A percentile compares a stretch with the other conserved stretches of the same genome.
Conservation (phyloP, 192 early-diverging fungal genomes). For the Coemansia sp. region DNA sequence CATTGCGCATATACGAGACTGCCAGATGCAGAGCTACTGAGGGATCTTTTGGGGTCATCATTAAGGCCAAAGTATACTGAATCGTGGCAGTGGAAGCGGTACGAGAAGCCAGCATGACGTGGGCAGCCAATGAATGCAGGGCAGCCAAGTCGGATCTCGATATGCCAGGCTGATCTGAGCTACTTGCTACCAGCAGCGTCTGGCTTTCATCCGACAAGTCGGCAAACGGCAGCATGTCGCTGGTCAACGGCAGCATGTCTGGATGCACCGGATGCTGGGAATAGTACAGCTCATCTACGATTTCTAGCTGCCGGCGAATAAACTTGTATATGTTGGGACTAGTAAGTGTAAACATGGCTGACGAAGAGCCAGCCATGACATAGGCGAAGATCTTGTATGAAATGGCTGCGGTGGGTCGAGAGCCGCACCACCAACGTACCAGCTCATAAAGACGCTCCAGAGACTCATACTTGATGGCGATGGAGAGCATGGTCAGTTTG, state of each 20-base stretch:
- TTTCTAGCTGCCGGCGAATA: conserved; percentile 33
- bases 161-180: background rate
- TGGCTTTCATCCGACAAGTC: background rate
- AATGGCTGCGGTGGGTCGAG: conserved; percentile 16
- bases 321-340: conserved; percentile 47
- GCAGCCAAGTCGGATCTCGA: conserved; percentile 27
- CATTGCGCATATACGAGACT: conserved; percentile 27
- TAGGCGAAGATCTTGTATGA: conserved; percentile 37
- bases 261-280: background rate
- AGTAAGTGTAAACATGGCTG: conserved; percentile 21
- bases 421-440: conserved; percentile 46
- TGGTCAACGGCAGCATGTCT: background rate
- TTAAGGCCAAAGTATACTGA: conserved; percentile 42
- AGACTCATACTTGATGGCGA: conserved; percentile 15
- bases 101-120: conserved; percentile 31
- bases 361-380: conserved; percentile 21
- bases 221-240: background rate
- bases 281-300: conserved; percentile 31
- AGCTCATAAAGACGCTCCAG: conserved; percentile 26
- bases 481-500: conserved; percentile 17
- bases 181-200: background rate
- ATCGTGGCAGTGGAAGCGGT: conserved; percentile 7
- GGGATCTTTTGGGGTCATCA: conserved; percentile 30
- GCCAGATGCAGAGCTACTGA: conserved; percentile 36
- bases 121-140: conserved; percentile 31